A percentile compares a stretch with the other conserved stretches of the same genome.
These are phyloP conservation scores for Auxenochlorella protothecoides DNA, from an alignment of 139 green algal species.

Conservation along the genomic window DNA sequence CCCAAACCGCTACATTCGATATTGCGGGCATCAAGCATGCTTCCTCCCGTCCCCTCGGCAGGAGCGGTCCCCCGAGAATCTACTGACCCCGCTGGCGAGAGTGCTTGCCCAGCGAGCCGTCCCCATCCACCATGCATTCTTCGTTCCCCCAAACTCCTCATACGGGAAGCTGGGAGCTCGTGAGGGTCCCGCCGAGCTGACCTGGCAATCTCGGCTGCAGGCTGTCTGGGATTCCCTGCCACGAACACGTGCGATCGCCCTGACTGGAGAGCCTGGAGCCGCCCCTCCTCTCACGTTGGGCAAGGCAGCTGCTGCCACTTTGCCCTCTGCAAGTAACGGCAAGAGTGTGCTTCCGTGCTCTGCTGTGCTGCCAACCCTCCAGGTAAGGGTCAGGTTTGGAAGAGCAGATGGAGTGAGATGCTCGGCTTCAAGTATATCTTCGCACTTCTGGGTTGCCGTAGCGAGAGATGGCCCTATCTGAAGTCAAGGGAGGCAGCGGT, in stretches of 20 bases:
- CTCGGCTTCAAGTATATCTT: too few species aligned
- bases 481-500: neutral
- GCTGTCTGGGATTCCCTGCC: conserved; percentile 29
- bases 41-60: conserved; percentile 1
- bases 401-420: too few species aligned
- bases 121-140: conserved; percentile 47
- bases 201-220: conserved; percentile 47
- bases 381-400: neutral
- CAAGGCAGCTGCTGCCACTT: neutral
- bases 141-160: conserved; percentile 53
- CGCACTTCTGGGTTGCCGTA: too few species aligned
- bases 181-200: conserved; percentile 19
- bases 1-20: neutral
- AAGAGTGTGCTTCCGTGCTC: neutral
- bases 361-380: conserved; percentile 43
- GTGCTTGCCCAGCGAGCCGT: conserved; percentile 26
- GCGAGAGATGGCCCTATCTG: neutral
- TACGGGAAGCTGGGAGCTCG: conserved; percentile 23
- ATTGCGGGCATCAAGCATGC: too few species aligned
- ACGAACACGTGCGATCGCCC: neutral
- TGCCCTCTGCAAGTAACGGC: neutral
- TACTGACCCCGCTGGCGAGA: conserved; percentile 56
- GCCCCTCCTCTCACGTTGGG: neutral
- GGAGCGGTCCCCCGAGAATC: conserved; percentile 63
- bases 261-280: neutral